Percentiles rank a stretch among this genome's conserved stretches.
phyloP scores from a whole-genome alignment of 2,329 filamentous ascomycete genomes.

The Colletotrichum sp. region DNA sequence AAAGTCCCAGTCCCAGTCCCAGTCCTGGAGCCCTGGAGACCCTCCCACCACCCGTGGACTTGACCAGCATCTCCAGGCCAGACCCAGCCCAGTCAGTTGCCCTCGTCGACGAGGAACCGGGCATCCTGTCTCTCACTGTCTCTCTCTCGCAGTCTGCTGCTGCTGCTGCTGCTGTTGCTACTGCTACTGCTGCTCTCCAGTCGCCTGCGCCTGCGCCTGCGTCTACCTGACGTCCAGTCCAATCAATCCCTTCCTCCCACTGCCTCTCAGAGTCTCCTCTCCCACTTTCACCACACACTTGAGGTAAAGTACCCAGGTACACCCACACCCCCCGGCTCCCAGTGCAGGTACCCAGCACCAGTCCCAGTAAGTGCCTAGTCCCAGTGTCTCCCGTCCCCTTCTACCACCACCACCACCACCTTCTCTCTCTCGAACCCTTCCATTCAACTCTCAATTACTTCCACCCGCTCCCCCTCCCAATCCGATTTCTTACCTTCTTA shows the following conservation, averaged over 20 bases:
- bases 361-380: neutral
- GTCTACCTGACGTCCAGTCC: neutral
- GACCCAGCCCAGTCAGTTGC: constrained; percentile 2
- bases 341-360: neutral
- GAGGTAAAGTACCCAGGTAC: neutral
- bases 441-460: constrained; percentile 10
- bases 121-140: neutral
- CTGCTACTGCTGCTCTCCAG: neutral
- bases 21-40: neutral
- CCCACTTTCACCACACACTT: neutral
- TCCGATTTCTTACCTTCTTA: constrained; percentile 4
- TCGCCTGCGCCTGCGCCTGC: constrained; percentile 3
- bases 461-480: neutral
- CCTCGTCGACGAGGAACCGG: constrained; percentile 7
- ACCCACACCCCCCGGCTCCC: neutral
- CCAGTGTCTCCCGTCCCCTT: neutral
- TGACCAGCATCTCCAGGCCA: constrained; percentile 17
- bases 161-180: neutral
- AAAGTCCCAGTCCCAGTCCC: neutral
- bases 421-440: constrained; percentile 10
- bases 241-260: constrained; percentile 7
- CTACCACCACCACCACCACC: neutral
- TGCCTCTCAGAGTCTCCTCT: neutral
- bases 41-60: neutral
- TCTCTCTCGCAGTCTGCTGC: neutral